Evolutionary conservation across 2,329 filamentous ascomycete species (phyloP).

Genomic region (Leptosphaerulina australis): DNA sequence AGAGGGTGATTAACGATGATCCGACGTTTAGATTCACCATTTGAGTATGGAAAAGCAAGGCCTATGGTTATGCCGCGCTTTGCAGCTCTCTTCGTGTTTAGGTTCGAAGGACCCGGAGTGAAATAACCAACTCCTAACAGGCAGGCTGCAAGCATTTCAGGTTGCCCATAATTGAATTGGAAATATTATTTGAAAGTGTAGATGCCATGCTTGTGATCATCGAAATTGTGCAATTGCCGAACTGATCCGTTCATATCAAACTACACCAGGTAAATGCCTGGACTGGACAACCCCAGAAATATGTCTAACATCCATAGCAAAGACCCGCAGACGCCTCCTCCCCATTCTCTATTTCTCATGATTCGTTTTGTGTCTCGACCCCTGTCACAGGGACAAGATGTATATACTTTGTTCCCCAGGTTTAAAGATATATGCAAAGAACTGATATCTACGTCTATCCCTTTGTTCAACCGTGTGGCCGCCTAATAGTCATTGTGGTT

Average conservation of each 20-base stretch:
- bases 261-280: neutral
- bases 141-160: slow-evolving; percentile 19
- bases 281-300: neutral
- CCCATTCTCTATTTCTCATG: slow-evolving; percentile 2
- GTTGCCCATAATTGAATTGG: slow-evolving; percentile 32
- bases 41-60: slow-evolving; percentile 25
- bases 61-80: slow-evolving; percentile 25
- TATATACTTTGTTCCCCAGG: neutral
- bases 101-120: slow-evolving; percentile 31
- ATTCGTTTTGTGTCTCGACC: slow-evolving; percentile 1
- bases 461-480: neutral
- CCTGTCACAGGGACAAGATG: neutral
- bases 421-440: neutral
- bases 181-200: too few relatives aligned
- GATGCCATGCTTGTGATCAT: slow-evolving; percentile 26
- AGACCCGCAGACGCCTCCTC: slow-evolving; percentile 10
- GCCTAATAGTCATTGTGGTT: slow-evolving; percentile 55
- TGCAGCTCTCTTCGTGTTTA: slow-evolving; percentile 29
- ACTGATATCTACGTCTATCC: neutral
- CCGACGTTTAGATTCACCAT: slow-evolving; percentile 35
- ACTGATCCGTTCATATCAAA: neutral
- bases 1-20: slow-evolving; percentile 32
- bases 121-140: slow-evolving; percentile 33
- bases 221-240: neutral
- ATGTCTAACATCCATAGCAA: slow-evolving; percentile 5